Conservation (phyloP, 306 rosid genomes). For the Benincasa hispida region DNA sequence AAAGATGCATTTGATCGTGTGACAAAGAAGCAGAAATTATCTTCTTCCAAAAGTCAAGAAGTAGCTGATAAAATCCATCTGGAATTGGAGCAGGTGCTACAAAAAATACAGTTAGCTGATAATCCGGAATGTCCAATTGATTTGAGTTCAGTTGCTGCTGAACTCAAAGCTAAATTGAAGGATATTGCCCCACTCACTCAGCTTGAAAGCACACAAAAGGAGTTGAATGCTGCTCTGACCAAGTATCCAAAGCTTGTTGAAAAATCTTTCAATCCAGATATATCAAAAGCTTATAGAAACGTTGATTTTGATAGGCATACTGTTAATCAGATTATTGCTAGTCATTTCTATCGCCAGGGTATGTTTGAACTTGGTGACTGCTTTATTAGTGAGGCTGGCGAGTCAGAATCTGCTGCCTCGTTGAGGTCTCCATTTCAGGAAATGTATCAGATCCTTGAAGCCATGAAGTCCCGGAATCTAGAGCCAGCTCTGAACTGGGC, state of each 20-base stretch:
- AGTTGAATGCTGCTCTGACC: slow-evolving; percentile 60
- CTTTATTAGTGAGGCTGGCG: slow-evolving; percentile 45
- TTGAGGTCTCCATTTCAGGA: slow-evolving; percentile 63
- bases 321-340: slow-evolving; percentile 58
- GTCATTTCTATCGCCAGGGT: slow-evolving; percentile 76
- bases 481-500: slow-evolving; percentile 91
- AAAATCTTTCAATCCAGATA: slow-evolving; percentile 69
- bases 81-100: slow-evolving; percentile 52
- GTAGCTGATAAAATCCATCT: slow-evolving; percentile 22
- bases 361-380: slow-evolving; percentile 72
- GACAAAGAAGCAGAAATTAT: slow-evolving; percentile 67
- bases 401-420: slow-evolving; percentile 41
- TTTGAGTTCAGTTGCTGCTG: slow-evolving; percentile 31
- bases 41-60: slow-evolving; percentile 65
- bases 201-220: slow-evolving; percentile 67
- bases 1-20: slow-evolving; percentile 50
- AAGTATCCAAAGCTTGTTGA: slow-evolving; percentile 75
- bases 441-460: slow-evolving; percentile 68
- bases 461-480: slow-evolving; percentile 50
- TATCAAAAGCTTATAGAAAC: slow-evolving; percentile 82
- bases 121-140: slow-evolving; percentile 23
- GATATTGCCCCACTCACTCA: slow-evolving; percentile 46
- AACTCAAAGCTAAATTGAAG: slow-evolving; percentile 44
- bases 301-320: slow-evolving; percentile 42
- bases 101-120: slow-evolving; percentile 36